A percentile compares a stretch with the other conserved stretches of the same genome.
Conservation (phyloP, 1,284 basidiomycete genomes). For the Ceratobasidium sp. region DNA sequence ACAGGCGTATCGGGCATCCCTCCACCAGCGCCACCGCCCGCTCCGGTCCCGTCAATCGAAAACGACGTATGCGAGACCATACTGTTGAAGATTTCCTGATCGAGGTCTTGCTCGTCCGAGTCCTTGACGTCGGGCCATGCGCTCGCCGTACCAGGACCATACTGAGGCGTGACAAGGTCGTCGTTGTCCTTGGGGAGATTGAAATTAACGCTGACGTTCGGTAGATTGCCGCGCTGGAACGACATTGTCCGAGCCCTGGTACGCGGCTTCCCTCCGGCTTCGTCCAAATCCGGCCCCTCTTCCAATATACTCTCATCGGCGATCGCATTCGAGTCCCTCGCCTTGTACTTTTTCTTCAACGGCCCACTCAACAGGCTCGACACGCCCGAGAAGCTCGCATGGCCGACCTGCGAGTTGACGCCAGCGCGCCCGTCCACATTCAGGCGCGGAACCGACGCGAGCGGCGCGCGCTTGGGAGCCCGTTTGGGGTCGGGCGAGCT, state of each 20-base stretch:
- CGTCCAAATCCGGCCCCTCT: conserved; percentile 3
- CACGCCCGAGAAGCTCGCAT: conserved; percentile 36
- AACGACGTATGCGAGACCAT: conserved; percentile 62
- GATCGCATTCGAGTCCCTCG: conserved; percentile 53
- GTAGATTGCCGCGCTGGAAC: conserved; percentile 24
- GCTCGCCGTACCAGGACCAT: conserved; percentile 67
- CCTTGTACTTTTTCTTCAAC: conserved; percentile 57
- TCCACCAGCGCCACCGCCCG: conserved; percentile 66
- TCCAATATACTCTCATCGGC: conserved; percentile 57
- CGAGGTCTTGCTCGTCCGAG: conserved; percentile 63
- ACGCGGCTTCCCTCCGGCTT: conserved; percentile 16
- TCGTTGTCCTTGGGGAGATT: conserved; percentile 56
- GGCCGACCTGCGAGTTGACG: not conserved
- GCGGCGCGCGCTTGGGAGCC: conserved; percentile 9
- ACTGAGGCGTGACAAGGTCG: conserved; percentile 75
- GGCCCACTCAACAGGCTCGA: conserved; percentile 54
- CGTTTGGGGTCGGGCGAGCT: conserved; percentile 35
- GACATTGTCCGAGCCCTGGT: conserved; percentile 33
- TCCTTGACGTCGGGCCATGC: conserved; percentile 72
- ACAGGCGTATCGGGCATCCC: conserved; percentile 80
- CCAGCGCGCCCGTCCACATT: not conserved
- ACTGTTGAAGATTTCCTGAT: conserved; percentile 78
- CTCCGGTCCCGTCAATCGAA: conserved; percentile 63
- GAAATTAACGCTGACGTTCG: conserved; percentile 1
- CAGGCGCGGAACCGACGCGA: conserved; percentile 7